Percentiles rank a stretch among this genome's conserved stretches.
Conservation (phyloP, 305 asterid genomes). For the Solanum hybrid region DNA sequence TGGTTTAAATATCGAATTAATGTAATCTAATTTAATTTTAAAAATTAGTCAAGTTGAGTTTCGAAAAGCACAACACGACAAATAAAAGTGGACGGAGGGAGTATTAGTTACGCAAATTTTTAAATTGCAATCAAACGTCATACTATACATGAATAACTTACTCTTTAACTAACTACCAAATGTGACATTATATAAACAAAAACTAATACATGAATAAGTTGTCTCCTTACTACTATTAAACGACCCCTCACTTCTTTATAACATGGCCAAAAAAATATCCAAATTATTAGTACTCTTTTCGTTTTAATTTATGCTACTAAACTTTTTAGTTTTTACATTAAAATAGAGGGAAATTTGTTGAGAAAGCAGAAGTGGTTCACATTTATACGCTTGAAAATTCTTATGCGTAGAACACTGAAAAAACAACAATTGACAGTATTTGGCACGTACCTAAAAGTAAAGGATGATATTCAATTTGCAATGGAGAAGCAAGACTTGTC, state of each 20-base stretch:
- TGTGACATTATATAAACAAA: not conserved
- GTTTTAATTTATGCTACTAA: no score
- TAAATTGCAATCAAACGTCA: not conserved
- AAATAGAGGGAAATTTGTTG: not conserved
- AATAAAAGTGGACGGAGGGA: no score
- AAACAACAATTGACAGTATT: not conserved
- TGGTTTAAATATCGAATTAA: no score
- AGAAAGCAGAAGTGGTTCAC: not conserved
- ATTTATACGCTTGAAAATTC: not conserved
- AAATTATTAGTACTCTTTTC: no score
- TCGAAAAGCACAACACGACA: accelerated
- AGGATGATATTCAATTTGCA: not conserved
- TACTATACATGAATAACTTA: not conserved
- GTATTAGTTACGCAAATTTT: not conserved
- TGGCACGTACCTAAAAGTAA: not conserved
- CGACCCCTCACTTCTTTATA: not conserved
- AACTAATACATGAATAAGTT: not conserved
- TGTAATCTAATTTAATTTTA: no score
- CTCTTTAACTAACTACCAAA: not conserved
- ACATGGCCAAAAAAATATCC: not conserved
- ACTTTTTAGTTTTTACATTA: not conserved
- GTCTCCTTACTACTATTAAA: not conserved
- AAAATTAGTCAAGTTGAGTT: no score
- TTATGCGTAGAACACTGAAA: not conserved
- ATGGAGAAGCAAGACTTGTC: not conserved